These are phyloP conservation scores for Fusarium sp. DNA, from an alignment of 2,329 filamentous ascomycete genomes.

Conservation along the genomic window DNA sequence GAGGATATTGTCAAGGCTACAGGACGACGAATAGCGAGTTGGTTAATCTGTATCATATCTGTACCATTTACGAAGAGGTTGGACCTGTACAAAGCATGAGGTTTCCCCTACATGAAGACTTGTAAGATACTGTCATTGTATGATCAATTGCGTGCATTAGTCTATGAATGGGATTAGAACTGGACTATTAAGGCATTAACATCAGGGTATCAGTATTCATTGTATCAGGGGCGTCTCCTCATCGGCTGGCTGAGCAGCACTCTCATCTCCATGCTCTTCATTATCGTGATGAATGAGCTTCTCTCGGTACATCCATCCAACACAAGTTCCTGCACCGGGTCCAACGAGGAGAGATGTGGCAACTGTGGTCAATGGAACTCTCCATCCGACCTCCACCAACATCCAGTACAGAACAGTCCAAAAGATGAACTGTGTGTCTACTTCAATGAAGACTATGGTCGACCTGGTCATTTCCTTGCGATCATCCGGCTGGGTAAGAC, in stretches of 20 bases:
- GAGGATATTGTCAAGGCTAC: conserved; percentile 69
- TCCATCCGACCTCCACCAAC: conserved; percentile 63
- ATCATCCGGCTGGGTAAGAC: conserved; percentile 57
- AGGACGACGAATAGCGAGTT: conserved; percentile 32
- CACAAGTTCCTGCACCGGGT: conserved; percentile 55
- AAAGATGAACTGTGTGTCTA: conserved; percentile 60
- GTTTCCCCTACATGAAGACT: conserved; percentile 29
- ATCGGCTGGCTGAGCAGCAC: conserved; percentile 30
- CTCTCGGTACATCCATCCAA: conserved; percentile 57
- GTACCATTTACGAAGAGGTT: conserved; percentile 48
- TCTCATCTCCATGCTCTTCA: conserved; percentile 28
- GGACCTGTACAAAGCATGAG: conserved; percentile 46
- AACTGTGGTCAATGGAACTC: conserved; percentile 52
- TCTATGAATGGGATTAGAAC: conserved; percentile 24
- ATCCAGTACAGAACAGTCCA: conserved; percentile 67
- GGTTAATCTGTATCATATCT: conserved; percentile 49
- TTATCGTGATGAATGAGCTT: conserved; percentile 49
- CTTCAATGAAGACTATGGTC: conserved; percentile 59
- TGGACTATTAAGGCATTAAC: neutral
- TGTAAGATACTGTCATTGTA: conserved; percentile 31
- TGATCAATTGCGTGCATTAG: conserved; percentile 35
- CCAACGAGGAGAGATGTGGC: conserved; percentile 51
- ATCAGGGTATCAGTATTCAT: conserved; percentile 21
- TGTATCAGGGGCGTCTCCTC: conserved; percentile 54
- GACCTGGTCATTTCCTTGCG: conserved; percentile 63